Base-by-base conservation (phyloP, 2,329 filamentous ascomycete species). In the Dryadomyces quercivorus region DNA sequence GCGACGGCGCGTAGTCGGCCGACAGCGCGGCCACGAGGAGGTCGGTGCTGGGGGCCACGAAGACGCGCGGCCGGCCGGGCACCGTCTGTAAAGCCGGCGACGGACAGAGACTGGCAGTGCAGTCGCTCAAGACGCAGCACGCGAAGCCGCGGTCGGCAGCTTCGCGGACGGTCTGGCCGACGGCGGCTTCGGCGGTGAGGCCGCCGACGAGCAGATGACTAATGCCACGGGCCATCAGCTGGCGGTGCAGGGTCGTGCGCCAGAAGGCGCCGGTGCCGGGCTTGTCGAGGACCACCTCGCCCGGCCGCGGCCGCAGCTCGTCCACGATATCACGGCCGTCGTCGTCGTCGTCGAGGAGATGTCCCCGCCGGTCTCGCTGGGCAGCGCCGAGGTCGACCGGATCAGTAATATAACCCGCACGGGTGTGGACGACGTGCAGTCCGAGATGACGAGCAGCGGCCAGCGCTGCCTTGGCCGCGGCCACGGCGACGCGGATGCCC, bases 211-310 rank as follows among this genome's bases (percentile, higher is more conserved):
- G 65, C 1, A 82, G 63, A 63, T 82, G 77, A 2, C 78, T 82
- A 54, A 82, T 75, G 0, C 74, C 78, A 59, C 73, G 68, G 22
- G 76, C 74, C 56, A 78, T 70, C 49, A 83, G 65, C 21, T 71
- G 68, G 55, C 77, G 72, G 59, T 80, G 70, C 6, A 82, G 66
- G 26, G 67, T 66, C 0, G 79, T 82, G 38, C 75, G 72, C 75
- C 76, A 82, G 61, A 80, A 82, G 2, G 75, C 74, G 15, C 78
- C 78, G 61, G 81, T 81, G 9, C 77, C 77, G 2, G 75, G 74
- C 63, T 80, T 81, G 62, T 81, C 77, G 47, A 82, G 73, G 3
- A 81, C 70, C 1, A 73, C 65, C 63, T 81, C 78, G 15, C 71
- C 72, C 2, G 75, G 71, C 40, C 70, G 60, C 1, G 77, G 76